These are phyloP conservation scores for Morella rubra DNA, from an alignment of 306 rosid species.

Conservation along the genomic window DNA sequence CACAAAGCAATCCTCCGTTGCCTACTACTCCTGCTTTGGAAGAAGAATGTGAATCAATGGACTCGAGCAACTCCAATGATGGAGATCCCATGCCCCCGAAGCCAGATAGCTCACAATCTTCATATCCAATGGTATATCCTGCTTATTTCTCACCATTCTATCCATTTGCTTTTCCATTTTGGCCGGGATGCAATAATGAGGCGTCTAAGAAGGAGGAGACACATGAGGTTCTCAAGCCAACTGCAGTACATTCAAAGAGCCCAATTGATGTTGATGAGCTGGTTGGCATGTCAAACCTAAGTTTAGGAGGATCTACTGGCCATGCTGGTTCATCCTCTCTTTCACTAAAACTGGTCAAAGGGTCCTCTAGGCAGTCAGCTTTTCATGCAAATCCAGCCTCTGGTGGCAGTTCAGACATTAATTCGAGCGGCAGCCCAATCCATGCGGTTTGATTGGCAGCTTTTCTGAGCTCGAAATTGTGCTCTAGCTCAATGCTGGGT, in stretches of 20 bases:
- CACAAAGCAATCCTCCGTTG: constrained; percentile 62
- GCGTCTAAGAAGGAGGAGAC: constrained; percentile 61
- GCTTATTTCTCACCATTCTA: constrained; percentile 68
- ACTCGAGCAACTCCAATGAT: constrained; percentile 83
- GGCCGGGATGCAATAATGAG: constrained; percentile 68
- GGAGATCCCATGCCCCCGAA: constrained; percentile 62
- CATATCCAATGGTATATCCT: constrained; percentile 70
- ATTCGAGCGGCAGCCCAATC: constrained; percentile 66
- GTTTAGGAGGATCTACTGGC: constrained; percentile 77
- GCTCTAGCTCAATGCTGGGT: constrained; percentile 27
- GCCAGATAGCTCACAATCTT: constrained; percentile 47
- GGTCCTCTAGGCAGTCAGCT: constrained; percentile 93
- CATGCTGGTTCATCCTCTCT: constrained; percentile 70
- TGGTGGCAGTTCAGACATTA: constrained; percentile 53
- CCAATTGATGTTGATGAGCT: constrained; percentile 92
- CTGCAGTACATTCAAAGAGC: constrained; percentile 80
- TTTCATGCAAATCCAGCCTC: constrained; percentile 85
- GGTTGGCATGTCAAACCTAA: constrained; percentile 93
- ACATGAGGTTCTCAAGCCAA: constrained; percentile 87
- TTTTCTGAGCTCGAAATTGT: constrained; percentile 33
- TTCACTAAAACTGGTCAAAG: constrained; percentile 69
- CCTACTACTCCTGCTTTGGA: constrained; percentile 77
- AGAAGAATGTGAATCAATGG: constrained; percentile 95
- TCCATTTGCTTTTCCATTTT: constrained; percentile 71
- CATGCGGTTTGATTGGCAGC: constrained; percentile 62